Percentiles rank a stretch among this genome's conserved stretches.
Conservation (phyloP, 768 basidiomycete species). For the Sporobolomyces roseus region DNA sequence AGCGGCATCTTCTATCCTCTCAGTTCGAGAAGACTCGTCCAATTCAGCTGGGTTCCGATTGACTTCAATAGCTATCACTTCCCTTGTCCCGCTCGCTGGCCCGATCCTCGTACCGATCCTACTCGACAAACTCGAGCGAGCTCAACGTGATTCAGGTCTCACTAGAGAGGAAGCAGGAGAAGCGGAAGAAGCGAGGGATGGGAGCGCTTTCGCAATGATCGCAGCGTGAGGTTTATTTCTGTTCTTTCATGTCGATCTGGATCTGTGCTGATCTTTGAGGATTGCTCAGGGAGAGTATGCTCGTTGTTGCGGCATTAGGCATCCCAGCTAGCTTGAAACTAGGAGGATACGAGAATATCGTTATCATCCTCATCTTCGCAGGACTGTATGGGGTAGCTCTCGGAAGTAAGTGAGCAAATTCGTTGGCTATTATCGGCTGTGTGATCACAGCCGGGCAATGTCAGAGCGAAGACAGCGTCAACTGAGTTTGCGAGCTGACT, state of each 20-base stretch:
- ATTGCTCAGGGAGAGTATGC: neutral
- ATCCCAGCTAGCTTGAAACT: neutral
- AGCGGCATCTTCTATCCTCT: neutral
- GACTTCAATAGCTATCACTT: neutral
- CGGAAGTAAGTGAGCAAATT: neutral
- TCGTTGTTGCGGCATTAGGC: neutral
- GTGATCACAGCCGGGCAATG: too few species aligned
- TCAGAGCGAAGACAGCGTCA: neutral
- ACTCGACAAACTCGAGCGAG: neutral
- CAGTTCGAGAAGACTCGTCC: neutral
- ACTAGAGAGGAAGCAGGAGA: neutral
- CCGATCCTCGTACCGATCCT: conserved; percentile 1
- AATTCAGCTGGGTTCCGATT: neutral
- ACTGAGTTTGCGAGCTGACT: neutral
- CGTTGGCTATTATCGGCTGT: neutral
- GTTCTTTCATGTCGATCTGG: neutral
- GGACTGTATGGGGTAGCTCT: neutral
- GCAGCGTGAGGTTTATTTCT: neutral
- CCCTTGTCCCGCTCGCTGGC: neutral
- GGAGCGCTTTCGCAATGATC: neutral
- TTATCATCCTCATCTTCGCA: neutral
- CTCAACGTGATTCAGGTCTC: too few species aligned
- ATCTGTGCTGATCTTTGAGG: too few species aligned
- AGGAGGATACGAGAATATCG: neutral
- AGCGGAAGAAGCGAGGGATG: neutral